These are phyloP conservation scores for Tetrahymena borealis DNA, from an alignment of 73 alveolate genomes.

Conservation along the genomic window DNA sequence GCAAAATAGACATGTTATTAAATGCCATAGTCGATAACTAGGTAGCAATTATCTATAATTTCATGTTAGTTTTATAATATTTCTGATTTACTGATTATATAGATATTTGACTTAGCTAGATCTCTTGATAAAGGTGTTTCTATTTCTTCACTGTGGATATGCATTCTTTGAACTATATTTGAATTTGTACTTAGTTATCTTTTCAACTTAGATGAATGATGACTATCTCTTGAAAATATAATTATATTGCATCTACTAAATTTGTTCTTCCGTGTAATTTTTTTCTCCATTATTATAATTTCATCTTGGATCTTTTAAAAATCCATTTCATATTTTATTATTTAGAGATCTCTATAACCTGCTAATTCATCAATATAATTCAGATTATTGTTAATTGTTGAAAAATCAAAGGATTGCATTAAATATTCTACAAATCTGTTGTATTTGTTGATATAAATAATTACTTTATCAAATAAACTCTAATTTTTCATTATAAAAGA, in stretches of 20 bases:
- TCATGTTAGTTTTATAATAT: neutral
- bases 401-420: neutral
- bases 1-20: neutral
- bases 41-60: neutral
- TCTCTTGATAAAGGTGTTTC: neutral
- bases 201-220: neutral
- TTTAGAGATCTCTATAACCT: neutral
- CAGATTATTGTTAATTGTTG: neutral
- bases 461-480: neutral
- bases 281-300: neutral
- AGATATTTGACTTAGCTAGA: neutral
- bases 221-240: neutral
- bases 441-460: neutral
- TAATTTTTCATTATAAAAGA: neutral
- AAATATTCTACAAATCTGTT: neutral
- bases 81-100: neutral
- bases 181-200: neutral
- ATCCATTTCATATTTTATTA: neutral
- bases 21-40: neutral
- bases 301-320: neutral
- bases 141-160: neutral
- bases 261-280: neutral
- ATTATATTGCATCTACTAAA: neutral
- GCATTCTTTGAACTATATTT: neutral
- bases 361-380: neutral